Base-by-base conservation (phyloP, 352 stramenopile genomes). In the Phytophthora aleatoria region DNA sequence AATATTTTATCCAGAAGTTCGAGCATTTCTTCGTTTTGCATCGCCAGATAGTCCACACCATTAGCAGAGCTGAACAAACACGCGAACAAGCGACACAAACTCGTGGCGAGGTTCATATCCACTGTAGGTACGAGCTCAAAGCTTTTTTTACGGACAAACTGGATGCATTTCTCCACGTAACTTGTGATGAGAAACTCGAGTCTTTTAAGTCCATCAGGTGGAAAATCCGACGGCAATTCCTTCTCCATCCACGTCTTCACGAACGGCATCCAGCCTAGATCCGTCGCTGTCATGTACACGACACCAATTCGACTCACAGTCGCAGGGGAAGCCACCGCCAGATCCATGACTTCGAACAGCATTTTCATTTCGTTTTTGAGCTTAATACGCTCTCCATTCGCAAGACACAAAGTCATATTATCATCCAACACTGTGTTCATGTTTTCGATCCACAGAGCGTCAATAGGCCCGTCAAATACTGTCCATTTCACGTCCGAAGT, bases 341-440 rank as follows among this genome's bases (percentile, higher is more conserved):
- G 76, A 71, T 98, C 94, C 84, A 97, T 96, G 7, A 98, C 91
- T 50, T 98, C 94, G 48, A 98, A 98, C 5, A 98, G 74, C 86
- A 97, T 97, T 61, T 97, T 96, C 89, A 98, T 98, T 57, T 97
- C 86, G 39, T 47, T 77, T 53, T 85, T 87, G 11, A 92, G 78
- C 38, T 92, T 92, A 54, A 98, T 98, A 2, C 93, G 80, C 68
- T 98, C 92, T 45, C 94, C 94, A 61, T 98, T 98, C 0, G 93
- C 91, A 0, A 98, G 77, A 58, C 92, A 98, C 9, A 98, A 71
- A 5, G 89, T 98, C 92, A 97, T 98, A 67, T 98, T 98, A 71
- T 98, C 94, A 61, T 98, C 94, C 5, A 98, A 65, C 0, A 98
- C 94, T 1, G 94, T 98, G 76, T 98, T 98, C 91, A 98, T 97